Evolutionary conservation across 176 grass and related monocot species (phyloP), one percentile per base, ranked within the genome.

Genomic region (Luzula sylvatica): DNA sequence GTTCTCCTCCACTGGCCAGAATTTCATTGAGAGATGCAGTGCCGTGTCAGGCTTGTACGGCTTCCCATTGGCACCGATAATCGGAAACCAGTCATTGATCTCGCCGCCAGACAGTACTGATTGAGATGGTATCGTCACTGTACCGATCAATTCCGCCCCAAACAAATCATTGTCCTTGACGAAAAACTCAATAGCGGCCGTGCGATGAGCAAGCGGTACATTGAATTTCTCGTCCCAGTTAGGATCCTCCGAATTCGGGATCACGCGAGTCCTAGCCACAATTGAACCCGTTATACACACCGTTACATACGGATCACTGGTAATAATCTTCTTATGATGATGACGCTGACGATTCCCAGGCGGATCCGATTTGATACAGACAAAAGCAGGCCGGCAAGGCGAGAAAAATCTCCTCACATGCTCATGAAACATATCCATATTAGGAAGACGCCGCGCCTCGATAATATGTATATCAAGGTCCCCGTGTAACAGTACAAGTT

Each of bases 351-450:
- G 15, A 4, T 24, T 3, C 2, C 38, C 1, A 59, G 11, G 46
- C 23, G 80, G 35, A 49, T 28, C 45, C 70, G 17, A 15, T 8
- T 21, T 22, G 61, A 41, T 26, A 66, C 82, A 70, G 39, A 42
- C 58, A 24, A 59, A 24, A 17, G 78, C 50, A 5, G 65, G 22
- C 15, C 66, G 49, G 68, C 92, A 98, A 25, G 74, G 35, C 44
- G 71, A 19, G 58, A 98, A 53, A 58, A 64, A 82, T 42, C 74
- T 67, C 15, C 92, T 80, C n/a, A 98, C 8, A 0, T 75, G 74
- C 81, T 98, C 92, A 24, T 77, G 82, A 50, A 90, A 65, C 65
- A 98, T 41, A 74, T 98, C 92, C 92, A 98, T 98, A 74, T 98
- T 98, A 13, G 92, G 92, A 12, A 98, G 92, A 40, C 65, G 24